Evolutionary conservation across 1,139 yeast species (phyloP), one percentile per base, ranked within the genome.

Genomic region (Scheffersomyces titani): DNA sequence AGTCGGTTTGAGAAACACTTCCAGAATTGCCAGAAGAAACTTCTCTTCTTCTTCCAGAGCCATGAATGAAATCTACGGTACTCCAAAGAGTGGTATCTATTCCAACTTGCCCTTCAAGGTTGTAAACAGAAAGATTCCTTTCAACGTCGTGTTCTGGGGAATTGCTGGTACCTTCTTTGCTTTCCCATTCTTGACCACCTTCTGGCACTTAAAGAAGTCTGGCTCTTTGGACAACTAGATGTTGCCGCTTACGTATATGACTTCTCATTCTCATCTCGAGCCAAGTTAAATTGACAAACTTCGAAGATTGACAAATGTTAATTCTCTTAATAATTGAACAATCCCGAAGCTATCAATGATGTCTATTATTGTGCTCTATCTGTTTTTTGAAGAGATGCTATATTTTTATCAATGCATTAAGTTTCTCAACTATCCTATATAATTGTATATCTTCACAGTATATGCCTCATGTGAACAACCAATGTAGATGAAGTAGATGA

Each of bases 81-180:
- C 75, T 53, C 83, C 83, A 56, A 88, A 90, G 72, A 90, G 86
- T 72, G 98, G 98, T 69, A 87, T 88, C 54, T 93, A 94, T 88
- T 82, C 89, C 71, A 94, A 94, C 85, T 72, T 94, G 64, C 99
- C 99, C 64, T 94, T 93, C 87, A 86, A 87, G 82, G 96, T 94
- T 63, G 92, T 91, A 83, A 82, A 87, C 84, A 91, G 97, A 85
- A 90, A 87, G 81, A 83, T 93, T 63, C 98, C 98, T 63, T 92
- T 85, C 74, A 89, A 87, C 66, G 79, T 91, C 54, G 82, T 88
- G 64, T 97, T 88, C 82, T 89, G 90, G 83, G 87, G 93, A 56
- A 87, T 86, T 78, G 84, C 91, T 70, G 87, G 92, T 6, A 71
- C 76, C 69, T 78, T 78, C 75, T 80, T 80, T 65, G 71, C 75